Percentiles rank a stretch among this genome's conserved stretches.
Conservation (phyloP, 2,329 filamentous ascomycete genomes). For the Stemphylium vesicarium region DNA sequence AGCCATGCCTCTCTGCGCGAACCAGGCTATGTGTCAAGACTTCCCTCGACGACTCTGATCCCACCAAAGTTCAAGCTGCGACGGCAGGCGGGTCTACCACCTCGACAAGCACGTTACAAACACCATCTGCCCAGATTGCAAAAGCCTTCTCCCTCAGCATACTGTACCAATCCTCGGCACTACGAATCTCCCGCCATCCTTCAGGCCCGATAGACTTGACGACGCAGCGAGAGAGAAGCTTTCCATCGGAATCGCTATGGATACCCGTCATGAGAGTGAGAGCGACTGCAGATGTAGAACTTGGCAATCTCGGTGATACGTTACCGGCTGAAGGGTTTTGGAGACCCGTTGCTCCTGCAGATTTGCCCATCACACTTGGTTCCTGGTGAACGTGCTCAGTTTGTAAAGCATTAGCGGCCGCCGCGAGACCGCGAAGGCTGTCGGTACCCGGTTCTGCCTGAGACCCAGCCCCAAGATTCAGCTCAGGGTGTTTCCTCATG, state of each 20-base stretch:
- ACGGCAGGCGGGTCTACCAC: constrained; percentile 11
- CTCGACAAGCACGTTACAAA: constrained; percentile 41
- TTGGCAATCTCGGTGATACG: background rate
- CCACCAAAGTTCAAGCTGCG: background rate
- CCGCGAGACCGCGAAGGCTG: constrained; percentile 39
- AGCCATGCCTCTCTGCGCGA: no score
- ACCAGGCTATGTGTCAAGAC: background rate
- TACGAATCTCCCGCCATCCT: constrained; percentile 32
- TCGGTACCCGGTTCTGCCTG: constrained; percentile 20
- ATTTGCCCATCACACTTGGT: background rate
- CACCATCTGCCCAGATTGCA: constrained; percentile 42
- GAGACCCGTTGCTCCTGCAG: background rate
- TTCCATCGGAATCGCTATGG: background rate
- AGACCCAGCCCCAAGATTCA: background rate
- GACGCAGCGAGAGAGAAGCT: constrained; percentile 17
- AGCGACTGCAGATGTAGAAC: background rate
- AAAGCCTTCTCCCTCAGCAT: constrained; percentile 34
- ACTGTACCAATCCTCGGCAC: constrained; percentile 34
- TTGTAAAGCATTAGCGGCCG: constrained; percentile 39
- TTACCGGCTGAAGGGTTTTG: background rate
- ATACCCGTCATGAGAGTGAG: background rate
- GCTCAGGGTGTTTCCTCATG: constrained; percentile 18
- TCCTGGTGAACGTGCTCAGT: constrained; percentile 11
- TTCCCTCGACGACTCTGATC: background rate
- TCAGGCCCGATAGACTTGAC: constrained; percentile 33